Evolutionary conservation across 176 grass and related monocot species (phyloP).

Genomic region (Echinochloa phyllopogon): DNA sequence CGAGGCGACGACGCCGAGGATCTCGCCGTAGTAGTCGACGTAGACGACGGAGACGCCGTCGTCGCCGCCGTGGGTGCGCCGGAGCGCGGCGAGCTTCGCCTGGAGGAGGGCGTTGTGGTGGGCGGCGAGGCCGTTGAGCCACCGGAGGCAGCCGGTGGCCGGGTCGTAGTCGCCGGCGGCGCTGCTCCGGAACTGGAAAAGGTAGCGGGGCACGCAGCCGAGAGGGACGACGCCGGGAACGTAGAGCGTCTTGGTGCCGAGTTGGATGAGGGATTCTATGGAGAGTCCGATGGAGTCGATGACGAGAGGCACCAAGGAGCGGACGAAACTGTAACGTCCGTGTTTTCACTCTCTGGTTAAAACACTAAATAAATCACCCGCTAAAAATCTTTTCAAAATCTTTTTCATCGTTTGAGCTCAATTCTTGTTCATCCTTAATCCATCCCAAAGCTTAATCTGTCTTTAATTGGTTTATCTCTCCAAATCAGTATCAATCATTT

Average conservation of each 20-base stretch:
- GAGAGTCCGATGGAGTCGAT: constrained; percentile 25
- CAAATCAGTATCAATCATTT: too few relatives aligned
- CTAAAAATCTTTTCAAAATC: too few relatives aligned
- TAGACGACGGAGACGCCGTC: constrained; percentile 38
- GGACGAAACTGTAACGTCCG: too few relatives aligned
- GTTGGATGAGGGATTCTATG: constrained; percentile 36
- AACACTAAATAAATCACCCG: too few relatives aligned
- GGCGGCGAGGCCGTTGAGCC: constrained; percentile 30
- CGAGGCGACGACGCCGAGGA: background rate
- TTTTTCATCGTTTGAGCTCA: too few relatives aligned
- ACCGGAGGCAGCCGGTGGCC: constrained; percentile 31
- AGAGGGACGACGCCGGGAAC: constrained; percentile 54
- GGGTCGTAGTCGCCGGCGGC: constrained; percentile 4
- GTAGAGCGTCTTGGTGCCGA: constrained; percentile 52
- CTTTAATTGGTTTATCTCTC: too few relatives aligned
- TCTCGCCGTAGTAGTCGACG: constrained; percentile 50
- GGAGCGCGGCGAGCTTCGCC: constrained; percentile 14
- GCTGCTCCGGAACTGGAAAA: constrained; percentile 33
- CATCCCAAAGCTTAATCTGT: too few relatives aligned
- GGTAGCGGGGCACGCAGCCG: constrained; percentile 39
- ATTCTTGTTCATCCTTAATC: too few relatives aligned
- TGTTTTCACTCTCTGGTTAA: too few relatives aligned
- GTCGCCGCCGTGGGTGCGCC: background rate
- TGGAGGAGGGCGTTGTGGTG: constrained; percentile 44
- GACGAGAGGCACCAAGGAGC: constrained; percentile 51